Evolutionary conservation across 345 rosid species (phyloP), one percentile per base, ranked within the genome.

Genomic region (Eucalyptus tenuipes): DNA sequence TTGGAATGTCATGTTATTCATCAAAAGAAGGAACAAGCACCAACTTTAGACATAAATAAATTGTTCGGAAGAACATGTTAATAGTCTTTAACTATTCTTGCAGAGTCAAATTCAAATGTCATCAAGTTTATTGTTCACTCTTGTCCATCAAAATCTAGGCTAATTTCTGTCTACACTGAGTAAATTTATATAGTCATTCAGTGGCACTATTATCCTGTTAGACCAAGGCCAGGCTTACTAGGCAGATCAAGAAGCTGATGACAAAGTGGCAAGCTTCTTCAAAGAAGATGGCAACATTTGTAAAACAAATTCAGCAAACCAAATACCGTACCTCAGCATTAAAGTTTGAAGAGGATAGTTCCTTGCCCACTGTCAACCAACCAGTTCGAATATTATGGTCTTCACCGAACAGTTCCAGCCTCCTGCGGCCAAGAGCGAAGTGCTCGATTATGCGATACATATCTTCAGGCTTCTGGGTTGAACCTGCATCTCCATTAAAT

Each of bases 391-490:
- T 98, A 88, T 97, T 97, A 93, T 97, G 99, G 90, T 98, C 99
- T 93, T 96, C 99, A 71, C 99, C 99, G 33, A 98, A 97, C 52
- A 98, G 99, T 92, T 98, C 99, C 90, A 98, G 98, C 95, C 99
- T 94, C 87, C 99, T 94, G 31, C 98, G 95, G 59, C 99, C 99
- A 87, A 97, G 99, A 85, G 99, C 96, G 87, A 98, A 98, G 92
- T 97, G 99, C 95, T 98, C 99, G 87, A 98, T 93, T 88, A 98
- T 96, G 87, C 99, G 92, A 92, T 98, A 98, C 99, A 98, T 98
- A 93, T 98, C 99, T 93, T 97, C 99, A 31, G 99, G 99, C 94
- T 98, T 98, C 88, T 94, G 94, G 91, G 99, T 98, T 79, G 99
- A 96, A 88, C 99, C 99, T 98, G 92, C 91, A 92, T 85, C 31